Percentiles rank a stretch among this genome's conserved stretches.
Evolutionary conservation across 495 filamentous ascomycete genomes (phyloP).

Genomic region (Sabuloglossum arenarium): DNA sequence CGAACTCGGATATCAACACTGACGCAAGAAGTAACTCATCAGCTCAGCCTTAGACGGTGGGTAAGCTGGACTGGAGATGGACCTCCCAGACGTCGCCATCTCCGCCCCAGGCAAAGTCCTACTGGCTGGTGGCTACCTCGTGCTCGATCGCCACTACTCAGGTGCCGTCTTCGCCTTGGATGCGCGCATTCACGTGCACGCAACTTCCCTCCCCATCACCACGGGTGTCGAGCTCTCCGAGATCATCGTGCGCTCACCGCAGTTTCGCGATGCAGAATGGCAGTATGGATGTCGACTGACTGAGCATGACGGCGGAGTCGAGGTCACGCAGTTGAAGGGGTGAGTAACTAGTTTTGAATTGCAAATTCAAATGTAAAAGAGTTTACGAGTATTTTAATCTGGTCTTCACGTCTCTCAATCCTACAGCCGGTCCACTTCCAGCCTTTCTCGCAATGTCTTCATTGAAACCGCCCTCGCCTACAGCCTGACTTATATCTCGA

Average conservation of each 20-base stretch:
- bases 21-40: not conserved
- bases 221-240: constrained; percentile 36
- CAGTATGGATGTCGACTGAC: constrained; percentile 53
- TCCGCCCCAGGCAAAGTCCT: constrained; percentile 95
- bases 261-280: constrained; percentile 76
- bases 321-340: constrained; percentile 58
- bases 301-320: constrained; percentile 50
- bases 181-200: constrained; percentile 74
- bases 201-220: constrained; percentile 34
- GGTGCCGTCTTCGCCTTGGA: constrained; percentile 87
- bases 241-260: constrained; percentile 73
- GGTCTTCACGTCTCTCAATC: not conserved
- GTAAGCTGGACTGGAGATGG: not conserved
- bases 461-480: constrained; percentile 80
- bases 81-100: constrained; percentile 28
- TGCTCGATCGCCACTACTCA: constrained; percentile 72
- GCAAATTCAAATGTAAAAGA: not conserved
- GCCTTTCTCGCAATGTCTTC: constrained; percentile 40
- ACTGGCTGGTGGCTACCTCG: constrained; percentile 83
- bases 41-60: too few species aligned
- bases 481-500: constrained; percentile 58
- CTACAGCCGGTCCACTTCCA: not conserved
- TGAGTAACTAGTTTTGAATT: constrained; percentile 24
- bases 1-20: not conserved
- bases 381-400: constrained; percentile 3